phyloP scores from a whole-genome alignment of 2,329 filamentous ascomycete genomes.

The Plenodomus lindquistii region DNA sequence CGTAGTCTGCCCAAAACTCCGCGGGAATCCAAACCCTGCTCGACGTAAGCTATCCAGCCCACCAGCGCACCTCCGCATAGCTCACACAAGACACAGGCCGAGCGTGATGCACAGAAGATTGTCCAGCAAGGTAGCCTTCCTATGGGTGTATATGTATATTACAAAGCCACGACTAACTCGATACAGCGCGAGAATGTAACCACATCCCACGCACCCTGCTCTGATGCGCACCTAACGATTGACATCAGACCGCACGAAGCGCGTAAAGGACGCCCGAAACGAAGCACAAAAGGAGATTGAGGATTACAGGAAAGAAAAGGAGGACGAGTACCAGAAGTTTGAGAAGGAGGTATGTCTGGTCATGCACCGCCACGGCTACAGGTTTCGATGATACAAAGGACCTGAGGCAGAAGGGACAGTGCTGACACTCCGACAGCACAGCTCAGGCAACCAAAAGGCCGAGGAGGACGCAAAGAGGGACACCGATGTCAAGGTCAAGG shows the following conservation, averaged over 20 bases:
- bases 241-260: conserved; percentile 81
- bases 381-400: background rate
- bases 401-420: background rate
- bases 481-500: conserved; percentile 77
- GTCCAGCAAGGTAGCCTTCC: conserved; percentile 79
- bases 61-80: conserved; percentile 23
- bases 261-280: conserved; percentile 92
- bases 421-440: conserved; percentile 66
- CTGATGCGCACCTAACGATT: conserved; percentile 20
- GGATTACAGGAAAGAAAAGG: conserved; percentile 85
- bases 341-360: conserved; percentile 68
- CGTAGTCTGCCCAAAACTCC: conserved; percentile 95
- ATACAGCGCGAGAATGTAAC: conserved; percentile 82
- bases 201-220: conserved; percentile 5
- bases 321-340: conserved; percentile 93
- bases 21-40: conserved; percentile 97
- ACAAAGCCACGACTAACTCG: conserved; percentile 17
- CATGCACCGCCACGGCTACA: background rate
- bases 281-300: conserved; percentile 99
- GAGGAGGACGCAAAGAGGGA: conserved; percentile 76
- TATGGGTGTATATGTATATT: background rate
- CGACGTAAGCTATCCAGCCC: conserved; percentile 69
- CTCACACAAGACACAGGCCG: conserved; percentile 67
- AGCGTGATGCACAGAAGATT: conserved; percentile 98
- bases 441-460: conserved; percentile 79